Percentiles rank a stretch among this genome's conserved stretches.
Evolutionary conservation across 2,329 filamentous ascomycete species (phyloP).

Genomic region (Microdochium bolleyi): DNA sequence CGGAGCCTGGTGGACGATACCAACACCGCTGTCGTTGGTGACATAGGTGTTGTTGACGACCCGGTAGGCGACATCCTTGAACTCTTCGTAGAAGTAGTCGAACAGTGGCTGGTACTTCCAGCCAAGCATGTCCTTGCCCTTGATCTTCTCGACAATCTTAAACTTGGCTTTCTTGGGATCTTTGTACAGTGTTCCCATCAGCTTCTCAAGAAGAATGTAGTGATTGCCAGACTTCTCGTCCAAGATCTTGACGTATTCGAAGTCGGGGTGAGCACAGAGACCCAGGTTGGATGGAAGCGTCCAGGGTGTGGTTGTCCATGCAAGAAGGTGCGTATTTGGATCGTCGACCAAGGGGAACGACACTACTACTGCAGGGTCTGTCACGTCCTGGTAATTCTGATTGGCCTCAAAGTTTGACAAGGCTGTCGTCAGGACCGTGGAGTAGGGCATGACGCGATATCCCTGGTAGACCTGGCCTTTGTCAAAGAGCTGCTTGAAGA

Average conservation of each 20-base stretch:
- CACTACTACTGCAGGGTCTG: slow-evolving; percentile 83
- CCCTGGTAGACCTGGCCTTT: slow-evolving; percentile 87
- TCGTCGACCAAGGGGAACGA: slow-evolving; percentile 78
- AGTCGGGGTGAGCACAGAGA: slow-evolving; percentile 71
- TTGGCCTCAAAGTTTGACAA: slow-evolving; percentile 91
- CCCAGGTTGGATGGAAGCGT: slow-evolving; percentile 76
- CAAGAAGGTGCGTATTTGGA: slow-evolving; percentile 65
- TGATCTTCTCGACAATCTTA: slow-evolving; percentile 71
- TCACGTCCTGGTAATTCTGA: slow-evolving; percentile 90
- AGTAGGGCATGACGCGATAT: slow-evolving; percentile 91
- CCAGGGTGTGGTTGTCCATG: slow-evolving; percentile 87
- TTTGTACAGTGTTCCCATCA: slow-evolving; percentile 81
- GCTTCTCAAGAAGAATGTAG: slow-evolving; percentile 76
- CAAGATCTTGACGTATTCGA: slow-evolving; percentile 79
- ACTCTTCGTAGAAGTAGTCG: slow-evolving; percentile 82
- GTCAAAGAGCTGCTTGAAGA: slow-evolving; percentile 87
- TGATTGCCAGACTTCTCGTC: slow-evolving; percentile 78
- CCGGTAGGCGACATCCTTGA: slow-evolving; percentile 75
- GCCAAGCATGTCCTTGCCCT: slow-evolving; percentile 76
- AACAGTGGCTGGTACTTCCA: slow-evolving; percentile 89
- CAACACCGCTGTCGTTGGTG: slow-evolving; percentile 82
- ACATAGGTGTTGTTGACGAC: slow-evolving; percentile 82
- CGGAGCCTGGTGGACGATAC: slow-evolving; percentile 88
- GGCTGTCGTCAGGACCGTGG: slow-evolving; percentile 80
- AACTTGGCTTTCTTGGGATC: slow-evolving; percentile 94